Percentiles rank a stretch among this genome's conserved stretches.
These are phyloP conservation scores for Lachnellula subtilissima DNA, from an alignment of 2,329 filamentous ascomycete species.

Conservation along the genomic window DNA sequence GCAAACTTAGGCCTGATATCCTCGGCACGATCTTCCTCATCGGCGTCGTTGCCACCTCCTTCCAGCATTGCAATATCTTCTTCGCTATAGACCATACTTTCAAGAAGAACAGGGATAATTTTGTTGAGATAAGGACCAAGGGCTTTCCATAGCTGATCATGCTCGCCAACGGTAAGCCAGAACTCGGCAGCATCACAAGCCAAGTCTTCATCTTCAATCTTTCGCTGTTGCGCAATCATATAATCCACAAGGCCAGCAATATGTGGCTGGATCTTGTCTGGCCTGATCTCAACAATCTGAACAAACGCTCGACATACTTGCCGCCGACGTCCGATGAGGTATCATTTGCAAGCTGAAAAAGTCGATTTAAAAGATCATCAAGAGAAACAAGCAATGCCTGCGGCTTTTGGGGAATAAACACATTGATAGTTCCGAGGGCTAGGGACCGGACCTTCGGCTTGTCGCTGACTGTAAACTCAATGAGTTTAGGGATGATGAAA, in stretches of 20 bases:
- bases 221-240: conserved; percentile 83
- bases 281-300: conserved; percentile 82
- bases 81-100: conserved; percentile 94
- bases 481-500: conserved; percentile 83
- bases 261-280: conserved; percentile 86
- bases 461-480: conserved; percentile 76
- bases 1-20: conserved; percentile 93
- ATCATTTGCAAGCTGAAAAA: conserved; percentile 79
- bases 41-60: conserved; percentile 81
- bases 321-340: conserved; percentile 75
- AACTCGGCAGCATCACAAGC: conserved; percentile 95
- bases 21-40: conserved; percentile 81
- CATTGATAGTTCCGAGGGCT: conserved; percentile 80
- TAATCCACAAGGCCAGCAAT: conserved; percentile 87
- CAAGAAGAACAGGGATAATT: conserved; percentile 84
- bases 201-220: conserved; percentile 75
- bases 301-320: conserved; percentile 94
- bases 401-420: conserved; percentile 82
- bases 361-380: conserved; percentile 73
- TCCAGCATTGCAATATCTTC: conserved; percentile 86
- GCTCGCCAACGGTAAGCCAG: conserved; percentile 90
- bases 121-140: conserved; percentile 74
- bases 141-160: conserved; percentile 70
- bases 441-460: conserved; percentile 73
- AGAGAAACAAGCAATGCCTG: conserved; percentile 76